Evolutionary conservation across 176 grass and related monocot species (phyloP), one percentile per base, ranked within the genome.

Genomic region (Triticum monococcum): DNA sequence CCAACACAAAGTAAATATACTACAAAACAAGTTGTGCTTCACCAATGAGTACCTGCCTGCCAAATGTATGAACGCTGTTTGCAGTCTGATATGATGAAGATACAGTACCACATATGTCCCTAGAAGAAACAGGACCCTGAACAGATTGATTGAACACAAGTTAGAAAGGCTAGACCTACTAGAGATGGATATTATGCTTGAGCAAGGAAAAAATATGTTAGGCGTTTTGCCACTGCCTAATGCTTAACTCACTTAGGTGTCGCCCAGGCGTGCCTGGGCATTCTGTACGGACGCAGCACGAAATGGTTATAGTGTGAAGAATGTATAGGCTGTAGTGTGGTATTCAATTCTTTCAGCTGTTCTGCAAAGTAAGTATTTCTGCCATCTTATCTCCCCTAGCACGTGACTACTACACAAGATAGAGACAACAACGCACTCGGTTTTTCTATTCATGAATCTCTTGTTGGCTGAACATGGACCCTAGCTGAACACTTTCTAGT

Each of bases 281-380:
- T 57, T 22, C 54, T 57, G 54, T 57, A 57, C 54, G 18, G 54
- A 57, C 54, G 18, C 54, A 8, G 18, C 18, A 57, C 18, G 18
- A 18, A 22, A 57, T 57, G 54, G 54, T 57, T 57, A 16, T 50
- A 57, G 54, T 57, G 54, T 57, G 18, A 22, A 57, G 54, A 57
- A 57, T 22, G 56, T 59, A 59, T 59, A 20, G 56, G 16, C 54
- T 57, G 54, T 59, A 59, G 56, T 22, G 56, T 59, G 18, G 4
- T 96, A 96, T 92, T 99, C 94, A 2, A 83, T 94, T 62, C 89
- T 99, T 70, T 96, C 90, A 7, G 90, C 92, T 81, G 97, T 85
- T 99, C 97, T 80, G 97, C 94, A 83, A 94, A 96, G 97, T 96
- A 92, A 91, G 97, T 88, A 36, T 86, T 41, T 22, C 73, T 87